Percentiles rank a stretch among this genome's conserved stretches.
These are phyloP conservation scores for Yamadazyma atmosphaerica DNA, from an alignment of 1,139 yeast species.

Conservation along the genomic window DNA sequence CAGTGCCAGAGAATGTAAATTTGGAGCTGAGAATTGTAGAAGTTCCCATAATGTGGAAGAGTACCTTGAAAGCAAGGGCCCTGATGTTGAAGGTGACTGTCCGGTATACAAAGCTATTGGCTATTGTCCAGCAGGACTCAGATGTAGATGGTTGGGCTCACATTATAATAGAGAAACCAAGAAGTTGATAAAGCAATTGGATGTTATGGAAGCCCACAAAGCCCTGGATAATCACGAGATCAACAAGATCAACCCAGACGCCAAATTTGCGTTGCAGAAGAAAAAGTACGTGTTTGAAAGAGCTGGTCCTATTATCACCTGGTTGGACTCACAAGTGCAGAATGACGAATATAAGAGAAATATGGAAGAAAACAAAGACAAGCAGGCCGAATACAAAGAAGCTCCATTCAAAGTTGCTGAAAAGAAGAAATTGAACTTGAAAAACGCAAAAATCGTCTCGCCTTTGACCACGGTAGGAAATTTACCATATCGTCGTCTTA, in stretches of 20 bases:
- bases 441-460: slow-evolving; percentile 80
- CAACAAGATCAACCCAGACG: slow-evolving; percentile 57
- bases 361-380: slow-evolving; percentile 36
- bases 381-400: slow-evolving; percentile 56
- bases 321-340: slow-evolving; percentile 51
- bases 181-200: slow-evolving; percentile 45
- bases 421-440: slow-evolving; percentile 70
- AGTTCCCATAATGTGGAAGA: slow-evolving; percentile 70
- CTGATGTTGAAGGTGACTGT: slow-evolving; percentile 72
- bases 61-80: slow-evolving; percentile 66
- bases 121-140: slow-evolving; percentile 87
- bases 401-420: slow-evolving; percentile 79
- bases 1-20: slow-evolving; percentile 52
- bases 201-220: slow-evolving; percentile 34
- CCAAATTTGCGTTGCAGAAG: slow-evolving; percentile 60
- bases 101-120: slow-evolving; percentile 86
- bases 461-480: slow-evolving; percentile 98
- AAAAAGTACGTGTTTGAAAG: slow-evolving; percentile 57
- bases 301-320: slow-evolving; percentile 55
- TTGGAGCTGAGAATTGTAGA: slow-evolving; percentile 71
- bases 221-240: slow-evolving; percentile 52
- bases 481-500: slow-evolving; percentile 88
- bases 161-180: slow-evolving; percentile 59
- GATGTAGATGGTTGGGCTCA: slow-evolving; percentile 87
- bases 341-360: slow-evolving; percentile 35